Conservation (phyloP, 495 filamentous ascomycete genomes). For the Xylaria intraflava region DNA sequence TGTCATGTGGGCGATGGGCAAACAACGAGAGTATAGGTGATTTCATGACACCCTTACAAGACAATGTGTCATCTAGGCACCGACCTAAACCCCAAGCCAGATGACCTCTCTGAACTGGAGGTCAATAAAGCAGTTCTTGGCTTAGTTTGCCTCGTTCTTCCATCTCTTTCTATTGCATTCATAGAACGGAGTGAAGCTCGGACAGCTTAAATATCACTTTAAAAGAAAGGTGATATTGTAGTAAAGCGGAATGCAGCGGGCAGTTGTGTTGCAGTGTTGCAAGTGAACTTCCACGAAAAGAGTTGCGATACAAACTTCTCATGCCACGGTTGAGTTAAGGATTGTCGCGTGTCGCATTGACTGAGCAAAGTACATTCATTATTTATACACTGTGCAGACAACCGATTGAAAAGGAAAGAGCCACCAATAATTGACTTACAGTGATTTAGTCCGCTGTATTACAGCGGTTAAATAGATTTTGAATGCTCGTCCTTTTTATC, state of each 20-base stretch:
- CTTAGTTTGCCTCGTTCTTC: slow-evolving; percentile 7
- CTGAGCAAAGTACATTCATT: no score
- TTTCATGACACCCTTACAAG: not conserved
- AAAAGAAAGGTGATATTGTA: not conserved
- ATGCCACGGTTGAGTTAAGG: no score
- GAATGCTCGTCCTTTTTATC: no score
- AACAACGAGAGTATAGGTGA: not conserved
- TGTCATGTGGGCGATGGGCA: not conserved
- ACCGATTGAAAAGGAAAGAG: no score
- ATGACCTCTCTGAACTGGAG: not conserved
- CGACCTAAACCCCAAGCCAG: not conserved
- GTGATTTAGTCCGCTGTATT: no score
- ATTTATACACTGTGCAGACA: no score
- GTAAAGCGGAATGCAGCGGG: not conserved
- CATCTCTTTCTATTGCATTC: slow-evolving; percentile 9
- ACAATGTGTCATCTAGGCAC: slow-evolving; percentile 6
- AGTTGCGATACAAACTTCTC: no score
- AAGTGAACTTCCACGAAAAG: not conserved
- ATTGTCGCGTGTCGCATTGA: no score
- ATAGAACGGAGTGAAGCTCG: not conserved
- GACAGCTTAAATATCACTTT: not conserved
- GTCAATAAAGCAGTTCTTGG: slow-evolving; percentile 3
- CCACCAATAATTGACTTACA: no score
- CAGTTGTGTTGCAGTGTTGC: not conserved
- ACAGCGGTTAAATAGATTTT: no score